Percentiles rank a stretch among this genome's conserved stretches.
These are phyloP conservation scores for Penicillium salamii DNA, from an alignment of 495 filamentous ascomycete species.

Conservation along the genomic window DNA sequence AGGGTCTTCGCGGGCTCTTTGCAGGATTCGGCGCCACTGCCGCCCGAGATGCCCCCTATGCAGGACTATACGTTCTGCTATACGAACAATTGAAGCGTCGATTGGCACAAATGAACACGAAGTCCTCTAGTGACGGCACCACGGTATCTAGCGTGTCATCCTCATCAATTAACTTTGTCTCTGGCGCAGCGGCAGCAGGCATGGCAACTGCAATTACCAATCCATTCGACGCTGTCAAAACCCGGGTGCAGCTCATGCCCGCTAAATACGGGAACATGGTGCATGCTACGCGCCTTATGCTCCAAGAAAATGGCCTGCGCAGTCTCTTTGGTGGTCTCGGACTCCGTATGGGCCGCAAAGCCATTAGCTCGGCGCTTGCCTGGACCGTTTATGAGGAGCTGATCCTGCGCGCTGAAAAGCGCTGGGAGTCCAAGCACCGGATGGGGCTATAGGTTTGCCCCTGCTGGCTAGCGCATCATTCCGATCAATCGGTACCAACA, in stretches of 20 bases:
- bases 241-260: constrained; percentile 86
- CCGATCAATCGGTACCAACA: background rate
- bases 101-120: constrained; percentile 42
- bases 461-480: background rate
- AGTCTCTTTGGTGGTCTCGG: constrained; percentile 85
- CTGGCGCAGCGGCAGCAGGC: constrained; percentile 74
- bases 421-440: constrained; percentile 44
- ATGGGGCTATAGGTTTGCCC: constrained; percentile 18
- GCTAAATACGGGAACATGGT: constrained; percentile 81
- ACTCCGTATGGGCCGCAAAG: constrained; percentile 87
- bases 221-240: constrained; percentile 96
- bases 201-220: constrained; percentile 86
- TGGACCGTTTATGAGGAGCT: constrained; percentile 98
- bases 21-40: constrained; percentile 92
- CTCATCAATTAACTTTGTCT: constrained; percentile 78
- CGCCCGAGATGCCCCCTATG: constrained; percentile 90
- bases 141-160: constrained; percentile 38
- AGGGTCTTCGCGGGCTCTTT: constrained; percentile 85
- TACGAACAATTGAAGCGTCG: constrained; percentile 85
- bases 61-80: constrained; percentile 88
- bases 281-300: constrained; percentile 69
- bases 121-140: constrained; percentile 7
- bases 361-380: constrained; percentile 82
- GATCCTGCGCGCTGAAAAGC: constrained; percentile 69
- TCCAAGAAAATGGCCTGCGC: constrained; percentile 74